Evolutionary conservation across 177 flowering plant species (phyloP), one percentile per base, ranked within the genome.

Genomic region (Vitis hybrid): DNA sequence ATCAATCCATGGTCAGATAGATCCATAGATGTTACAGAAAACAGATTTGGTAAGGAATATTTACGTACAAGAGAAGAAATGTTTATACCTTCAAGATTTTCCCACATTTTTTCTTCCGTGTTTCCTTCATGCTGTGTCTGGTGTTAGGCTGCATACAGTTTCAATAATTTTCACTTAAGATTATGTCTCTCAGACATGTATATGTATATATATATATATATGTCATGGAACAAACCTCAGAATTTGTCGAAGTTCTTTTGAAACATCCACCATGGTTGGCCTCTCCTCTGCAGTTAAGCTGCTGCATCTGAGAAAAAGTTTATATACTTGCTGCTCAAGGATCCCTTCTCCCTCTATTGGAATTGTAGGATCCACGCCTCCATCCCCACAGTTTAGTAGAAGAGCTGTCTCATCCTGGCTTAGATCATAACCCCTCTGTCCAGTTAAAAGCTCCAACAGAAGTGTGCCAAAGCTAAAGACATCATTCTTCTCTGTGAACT

Each of bases 211-310:
- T 22, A 22, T 26, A 18, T 18, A 18, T 18, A 26, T 3, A 26
- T 26, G 29, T 26, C 29, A 26, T 26, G 29, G 29, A 26, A 39
- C 48, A 39, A 39, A 39, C 48, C 48, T 39, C 48, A 39, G 48
- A 39, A 59, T 53, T 11, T 53, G 72, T 48, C 66, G 31, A 7
- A 76, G 72, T 51, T 73, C 64, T 73, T 66, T 72, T 55, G 76
- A 64, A 22, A 59, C 69, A 51, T 56, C 55, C 15, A 61, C 51
- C 75, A 64, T 67, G 14, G 65, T 65, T 18, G 68, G 73, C n/a
- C 74, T 57, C 29, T 72, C 59, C 29, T 68, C 52, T 55, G 29
- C 59, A 11, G 51, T 9, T n/a, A 39, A 13, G 3, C 16, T 15
- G 48, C 31, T 33, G 51, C 79, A 76, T 18, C 60, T 72, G 11